Percentiles rank a stretch among this genome's conserved stretches.
Conservation (phyloP, 225 moss, liverwort and hornwort genomes). For the Pseudisothecium myosuroides region DNA sequence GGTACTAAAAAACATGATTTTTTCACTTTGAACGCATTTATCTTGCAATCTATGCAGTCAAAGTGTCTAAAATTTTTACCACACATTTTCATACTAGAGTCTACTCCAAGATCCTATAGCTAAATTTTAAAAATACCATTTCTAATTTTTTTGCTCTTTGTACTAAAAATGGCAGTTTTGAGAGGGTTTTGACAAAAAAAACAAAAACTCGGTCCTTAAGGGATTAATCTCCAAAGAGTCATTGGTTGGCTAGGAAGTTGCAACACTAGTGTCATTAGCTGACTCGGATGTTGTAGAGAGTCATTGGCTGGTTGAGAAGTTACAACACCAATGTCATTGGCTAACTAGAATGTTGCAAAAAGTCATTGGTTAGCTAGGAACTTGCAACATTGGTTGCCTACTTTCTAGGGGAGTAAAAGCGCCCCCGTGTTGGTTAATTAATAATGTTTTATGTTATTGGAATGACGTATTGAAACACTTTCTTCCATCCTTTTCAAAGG, state of each 20-base stretch:
- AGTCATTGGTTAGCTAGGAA: too few relatives aligned
- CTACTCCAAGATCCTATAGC: too few relatives aligned
- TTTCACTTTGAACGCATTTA: not conserved
- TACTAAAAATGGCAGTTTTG: not conserved
- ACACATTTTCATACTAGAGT: not conserved
- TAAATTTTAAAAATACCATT: not conserved
- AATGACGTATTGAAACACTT: not conserved
- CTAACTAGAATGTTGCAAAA: too few relatives aligned
- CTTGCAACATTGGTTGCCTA: fast-evolving
- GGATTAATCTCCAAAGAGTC: fast-evolving
- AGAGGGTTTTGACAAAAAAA: fast-evolving
- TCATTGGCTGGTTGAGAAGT: not conserved
- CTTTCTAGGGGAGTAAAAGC: fast-evolving
- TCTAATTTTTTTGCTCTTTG: not conserved
- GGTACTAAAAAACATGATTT: not conserved
- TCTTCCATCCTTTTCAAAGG: too few relatives aligned
- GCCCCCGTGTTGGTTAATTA: fast-evolving
- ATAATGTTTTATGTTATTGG: not conserved
- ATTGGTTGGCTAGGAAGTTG: not conserved
- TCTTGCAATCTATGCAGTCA: not conserved
- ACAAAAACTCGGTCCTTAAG: fast-evolving
- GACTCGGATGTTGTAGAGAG: not conserved
- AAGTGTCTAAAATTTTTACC: not conserved
- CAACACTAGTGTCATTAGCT: not conserved
- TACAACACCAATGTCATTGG: too few relatives aligned